These are phyloP conservation scores for Galeopsis tetrahit DNA, from an alignment of 257 asterid genomes.

Conservation along the genomic window DNA sequence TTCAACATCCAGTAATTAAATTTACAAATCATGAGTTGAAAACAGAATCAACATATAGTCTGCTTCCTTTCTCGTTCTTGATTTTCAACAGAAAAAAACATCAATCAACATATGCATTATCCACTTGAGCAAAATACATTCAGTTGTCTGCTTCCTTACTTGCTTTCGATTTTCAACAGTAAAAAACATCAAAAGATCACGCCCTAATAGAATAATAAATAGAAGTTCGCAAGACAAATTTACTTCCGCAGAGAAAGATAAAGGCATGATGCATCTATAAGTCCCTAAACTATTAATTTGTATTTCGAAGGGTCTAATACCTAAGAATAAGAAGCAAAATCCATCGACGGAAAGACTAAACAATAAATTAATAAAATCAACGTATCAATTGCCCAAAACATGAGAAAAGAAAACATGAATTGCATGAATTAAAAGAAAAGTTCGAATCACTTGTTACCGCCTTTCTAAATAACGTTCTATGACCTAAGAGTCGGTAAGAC, in stretches of 20 bases:
- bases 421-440: constrained; percentile 1
- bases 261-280: no score
- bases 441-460: not conserved
- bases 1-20: not conserved
- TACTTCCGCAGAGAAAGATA: not conserved
- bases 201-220: not conserved
- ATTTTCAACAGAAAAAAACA: not conserved
- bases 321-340: not conserved
- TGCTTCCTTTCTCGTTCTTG: not conserved
- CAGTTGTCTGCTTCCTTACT: not conserved
- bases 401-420: not conserved
- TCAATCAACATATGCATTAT: not conserved
- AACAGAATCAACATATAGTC: constrained; percentile 3
- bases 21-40: not conserved
- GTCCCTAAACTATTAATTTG: no score
- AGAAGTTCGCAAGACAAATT: not conserved
- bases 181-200: not conserved
- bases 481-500: not conserved
- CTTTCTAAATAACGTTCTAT: not conserved
- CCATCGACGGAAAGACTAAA: not conserved
- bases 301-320: not conserved
- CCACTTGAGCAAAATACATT: not conserved
- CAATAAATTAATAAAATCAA: not conserved
- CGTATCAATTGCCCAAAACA: not conserved
- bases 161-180: not conserved